phyloP scores from a whole-genome alignment of 352 stramenopile genomes.

The Pythium vanterpoolii region DNA sequence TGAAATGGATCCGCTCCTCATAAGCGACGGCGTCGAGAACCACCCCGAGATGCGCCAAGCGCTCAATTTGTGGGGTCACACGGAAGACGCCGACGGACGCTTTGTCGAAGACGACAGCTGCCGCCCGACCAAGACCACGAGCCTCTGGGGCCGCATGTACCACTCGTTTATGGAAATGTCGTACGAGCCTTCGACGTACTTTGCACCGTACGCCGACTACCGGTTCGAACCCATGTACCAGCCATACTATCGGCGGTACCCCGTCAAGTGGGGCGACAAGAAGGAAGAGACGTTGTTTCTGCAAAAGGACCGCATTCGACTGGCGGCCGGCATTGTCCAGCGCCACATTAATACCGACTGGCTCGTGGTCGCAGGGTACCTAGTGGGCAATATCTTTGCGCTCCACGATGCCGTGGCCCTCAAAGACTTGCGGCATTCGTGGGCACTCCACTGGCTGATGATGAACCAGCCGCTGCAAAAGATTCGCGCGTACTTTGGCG shows the following conservation, averaged over 20 bases:
- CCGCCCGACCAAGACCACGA: constrained; percentile 19
- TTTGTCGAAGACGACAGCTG: constrained; percentile 50
- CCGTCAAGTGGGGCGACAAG: constrained; percentile 63
- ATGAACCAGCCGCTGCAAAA: constrained; percentile 82
- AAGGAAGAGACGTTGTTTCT: constrained; percentile 78
- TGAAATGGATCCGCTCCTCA: constrained; percentile 75
- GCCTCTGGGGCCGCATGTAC: constrained; percentile 41
- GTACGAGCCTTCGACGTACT: constrained; percentile 80
- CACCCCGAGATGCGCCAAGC: constrained; percentile 54
- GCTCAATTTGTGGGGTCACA: constrained; percentile 67
- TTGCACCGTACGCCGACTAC: constrained; percentile 76
- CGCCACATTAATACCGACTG: constrained; percentile 77
- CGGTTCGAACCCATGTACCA: constrained; percentile 67
- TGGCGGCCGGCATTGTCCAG: constrained; percentile 64
- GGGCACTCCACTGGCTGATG: constrained; percentile 76
- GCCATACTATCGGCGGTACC: constrained; percentile 77
- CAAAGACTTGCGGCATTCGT: constrained; percentile 61
- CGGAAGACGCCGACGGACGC: constrained; percentile 64
- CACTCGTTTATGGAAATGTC: constrained; percentile 55
- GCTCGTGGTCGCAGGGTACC: constrained; percentile 44
- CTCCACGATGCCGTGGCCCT: constrained; percentile 78
- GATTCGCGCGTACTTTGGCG: constrained; percentile 90
- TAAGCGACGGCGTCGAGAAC: constrained; percentile 55
- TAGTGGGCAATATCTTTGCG: constrained; percentile 82
- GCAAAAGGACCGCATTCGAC: constrained; percentile 78